Percentiles rank a stretch among this genome's conserved stretches.
Conservation (phyloP, 441 rosid species). For the Geranium incanum region DNA sequence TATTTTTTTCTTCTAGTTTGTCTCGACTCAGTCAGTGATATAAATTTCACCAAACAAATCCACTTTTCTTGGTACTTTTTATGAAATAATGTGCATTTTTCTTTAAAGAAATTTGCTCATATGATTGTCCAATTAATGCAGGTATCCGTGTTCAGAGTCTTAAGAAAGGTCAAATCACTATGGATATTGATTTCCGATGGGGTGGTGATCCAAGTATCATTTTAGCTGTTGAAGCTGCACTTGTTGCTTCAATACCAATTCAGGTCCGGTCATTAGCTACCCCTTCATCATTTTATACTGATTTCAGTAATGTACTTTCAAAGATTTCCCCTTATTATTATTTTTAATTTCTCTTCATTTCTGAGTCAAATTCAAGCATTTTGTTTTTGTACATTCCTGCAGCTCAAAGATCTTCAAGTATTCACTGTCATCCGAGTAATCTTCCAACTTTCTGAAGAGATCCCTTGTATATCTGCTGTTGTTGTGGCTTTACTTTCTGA, state of each 20-base stretch:
- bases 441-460: slow-evolving; percentile 93
- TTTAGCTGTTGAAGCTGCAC: slow-evolving; percentile 80
- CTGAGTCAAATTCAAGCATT: neutral
- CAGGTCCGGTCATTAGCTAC: slow-evolving; percentile 45
- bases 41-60: neutral
- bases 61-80: neutral
- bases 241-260: slow-evolving; percentile 92
- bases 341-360: slow-evolving; percentile 8
- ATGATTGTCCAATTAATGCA: slow-evolving; percentile 29
- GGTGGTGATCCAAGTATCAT: slow-evolving; percentile 94
- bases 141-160: slow-evolving; percentile 94
- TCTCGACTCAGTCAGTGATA: neutral
- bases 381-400: slow-evolving; percentile 21
- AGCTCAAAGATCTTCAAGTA: slow-evolving; percentile 97
- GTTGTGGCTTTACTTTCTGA: slow-evolving; percentile 91
- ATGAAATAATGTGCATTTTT: neutral
- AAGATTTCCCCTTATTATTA: neutral
- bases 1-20: neutral
- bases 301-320: neutral
- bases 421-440: slow-evolving; percentile 83
- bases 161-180: slow-evolving; percentile 80
- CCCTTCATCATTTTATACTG: neutral
- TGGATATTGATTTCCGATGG: slow-evolving; percentile 98
- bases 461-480: slow-evolving; percentile 95
- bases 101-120: neutral